These are phyloP conservation scores for Talaromyces sp. DNA, from an alignment of 2,329 filamentous ascomycete species.

Conservation along the genomic window DNA sequence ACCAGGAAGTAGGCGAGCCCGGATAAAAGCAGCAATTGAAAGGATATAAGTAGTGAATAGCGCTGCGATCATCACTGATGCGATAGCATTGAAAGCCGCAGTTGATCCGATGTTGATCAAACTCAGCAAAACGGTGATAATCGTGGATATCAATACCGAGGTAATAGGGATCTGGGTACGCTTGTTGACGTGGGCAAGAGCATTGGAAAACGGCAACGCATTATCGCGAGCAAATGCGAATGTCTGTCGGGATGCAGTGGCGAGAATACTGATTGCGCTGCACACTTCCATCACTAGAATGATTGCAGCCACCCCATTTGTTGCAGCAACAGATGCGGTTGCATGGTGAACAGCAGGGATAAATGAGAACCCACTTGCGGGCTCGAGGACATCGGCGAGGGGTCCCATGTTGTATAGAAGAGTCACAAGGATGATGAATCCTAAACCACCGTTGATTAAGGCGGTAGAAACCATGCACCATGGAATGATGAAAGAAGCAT, in stretches of 20 bases:
- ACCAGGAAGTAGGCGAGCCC: conserved; percentile 22
- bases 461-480: conserved; percentile 52
- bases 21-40: conserved; percentile 29
- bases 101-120: conserved; percentile 58
- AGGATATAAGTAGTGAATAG: conserved; percentile 58
- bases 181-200: conserved; percentile 35
- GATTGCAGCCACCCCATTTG: conserved; percentile 52
- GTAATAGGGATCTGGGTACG: conserved; percentile 47
- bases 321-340: conserved; percentile 46
- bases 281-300: conserved; percentile 44
- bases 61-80: conserved; percentile 55
- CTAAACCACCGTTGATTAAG: conserved; percentile 52
- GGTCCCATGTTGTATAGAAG: conserved; percentile 50
- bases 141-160: conserved; percentile 36
- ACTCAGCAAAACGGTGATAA: conserved; percentile 42
- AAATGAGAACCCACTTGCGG: conserved; percentile 52
- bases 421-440: conserved; percentile 50
- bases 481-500: conserved; percentile 52
- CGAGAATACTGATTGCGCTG: conserved; percentile 37
- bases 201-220: conserved; percentile 36
- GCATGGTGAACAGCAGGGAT: conserved; percentile 55
- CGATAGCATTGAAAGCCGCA: conserved; percentile 57
- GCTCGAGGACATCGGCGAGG: conserved; percentile 41
- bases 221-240: conserved; percentile 51
- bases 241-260: conserved; percentile 38